These are phyloP conservation scores for Penicillium italicum DNA, from an alignment of 2,329 filamentous ascomycete genomes.

Conservation along the genomic window DNA sequence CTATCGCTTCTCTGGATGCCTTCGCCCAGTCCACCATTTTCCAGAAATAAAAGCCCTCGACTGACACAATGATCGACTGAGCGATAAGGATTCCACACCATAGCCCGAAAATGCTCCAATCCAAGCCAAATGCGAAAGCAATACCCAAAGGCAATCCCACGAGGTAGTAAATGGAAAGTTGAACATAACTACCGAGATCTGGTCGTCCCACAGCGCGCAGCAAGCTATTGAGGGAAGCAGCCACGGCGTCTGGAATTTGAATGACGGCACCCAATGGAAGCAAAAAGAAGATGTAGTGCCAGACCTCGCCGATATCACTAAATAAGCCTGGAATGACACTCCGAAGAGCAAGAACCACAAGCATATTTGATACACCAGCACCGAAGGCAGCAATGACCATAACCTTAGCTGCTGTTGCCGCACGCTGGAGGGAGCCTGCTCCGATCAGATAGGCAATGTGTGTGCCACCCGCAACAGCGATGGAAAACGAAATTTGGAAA, in stretches of 20 bases:
- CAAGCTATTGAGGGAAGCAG: conserved; percentile 74
- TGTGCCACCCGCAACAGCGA: conserved; percentile 79
- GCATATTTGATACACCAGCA: conserved; percentile 72
- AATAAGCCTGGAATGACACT: conserved; percentile 70
- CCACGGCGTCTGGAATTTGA: conserved; percentile 77
- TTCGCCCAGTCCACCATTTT: conserved; percentile 11
- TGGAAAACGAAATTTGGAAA: conserved; percentile 83
- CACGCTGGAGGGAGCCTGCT: conserved; percentile 71
- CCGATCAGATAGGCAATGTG: conserved; percentile 89
- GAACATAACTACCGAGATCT: conserved; percentile 79
- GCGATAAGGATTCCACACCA: conserved; percentile 74
- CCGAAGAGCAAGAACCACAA: conserved; percentile 62
- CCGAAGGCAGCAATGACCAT: conserved; percentile 60
- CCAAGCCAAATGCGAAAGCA: conserved; percentile 66
- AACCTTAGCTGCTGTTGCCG: conserved; percentile 71
- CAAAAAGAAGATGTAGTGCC: conserved; percentile 60
- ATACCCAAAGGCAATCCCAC: conserved; percentile 78
- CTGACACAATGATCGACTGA: conserved; percentile 51
- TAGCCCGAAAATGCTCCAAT: conserved; percentile 71
- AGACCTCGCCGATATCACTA: conserved; percentile 64
- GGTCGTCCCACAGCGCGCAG: conserved; percentile 80
- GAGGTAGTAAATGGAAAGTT: conserved; percentile 75
- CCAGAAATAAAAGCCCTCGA: conserved; percentile 53
- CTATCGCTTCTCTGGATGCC: conserved; percentile 4
- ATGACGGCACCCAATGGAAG: conserved; percentile 77